These are phyloP conservation scores for Geranium brycei DNA, from an alignment of 345 rosid species.

Conservation along the genomic window DNA sequence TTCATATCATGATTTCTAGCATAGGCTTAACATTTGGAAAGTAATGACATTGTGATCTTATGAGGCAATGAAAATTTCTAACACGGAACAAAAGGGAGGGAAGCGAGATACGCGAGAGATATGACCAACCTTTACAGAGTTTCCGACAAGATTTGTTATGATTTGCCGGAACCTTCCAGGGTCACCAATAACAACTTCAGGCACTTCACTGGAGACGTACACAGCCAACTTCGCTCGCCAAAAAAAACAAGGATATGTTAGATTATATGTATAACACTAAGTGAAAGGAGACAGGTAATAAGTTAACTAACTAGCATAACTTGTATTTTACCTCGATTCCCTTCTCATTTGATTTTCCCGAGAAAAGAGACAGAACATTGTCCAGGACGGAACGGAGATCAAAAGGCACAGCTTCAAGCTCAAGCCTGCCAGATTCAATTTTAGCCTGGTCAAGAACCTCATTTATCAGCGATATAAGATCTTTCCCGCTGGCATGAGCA, in stretches of 20 bases:
- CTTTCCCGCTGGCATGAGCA: constrained; percentile 80
- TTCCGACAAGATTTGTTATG: constrained; percentile 90
- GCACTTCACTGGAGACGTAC: constrained; percentile 69
- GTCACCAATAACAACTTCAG: constrained; percentile 75
- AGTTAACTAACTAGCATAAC: background rate
- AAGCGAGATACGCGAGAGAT: background rate
- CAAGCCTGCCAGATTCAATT: constrained; percentile 96
- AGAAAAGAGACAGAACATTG: constrained; percentile 58
- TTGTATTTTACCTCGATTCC: constrained; percentile 56
- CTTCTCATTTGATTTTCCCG: constrained; percentile 57
- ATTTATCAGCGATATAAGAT: constrained; percentile 67
- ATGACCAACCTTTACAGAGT: constrained; percentile 68
- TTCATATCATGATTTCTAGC: no score
- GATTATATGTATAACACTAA: constrained; percentile 7
- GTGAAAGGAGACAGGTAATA: background rate
- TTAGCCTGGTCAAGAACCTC: constrained; percentile 97
- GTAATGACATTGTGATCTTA: no score
- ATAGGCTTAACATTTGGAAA: no score
- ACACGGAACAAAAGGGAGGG: no score
- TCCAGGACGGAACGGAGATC: constrained; percentile 65
- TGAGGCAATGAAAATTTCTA: no score
- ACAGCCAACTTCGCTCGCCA: constrained; percentile 54
- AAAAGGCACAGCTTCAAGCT: constrained; percentile 75
- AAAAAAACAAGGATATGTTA: constrained; percentile 14
- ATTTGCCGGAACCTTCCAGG: constrained; percentile 79